These are phyloP conservation scores for Sarcomyxa edulis DNA, from an alignment of 768 basidiomycete genomes.

Conservation along the genomic window DNA sequence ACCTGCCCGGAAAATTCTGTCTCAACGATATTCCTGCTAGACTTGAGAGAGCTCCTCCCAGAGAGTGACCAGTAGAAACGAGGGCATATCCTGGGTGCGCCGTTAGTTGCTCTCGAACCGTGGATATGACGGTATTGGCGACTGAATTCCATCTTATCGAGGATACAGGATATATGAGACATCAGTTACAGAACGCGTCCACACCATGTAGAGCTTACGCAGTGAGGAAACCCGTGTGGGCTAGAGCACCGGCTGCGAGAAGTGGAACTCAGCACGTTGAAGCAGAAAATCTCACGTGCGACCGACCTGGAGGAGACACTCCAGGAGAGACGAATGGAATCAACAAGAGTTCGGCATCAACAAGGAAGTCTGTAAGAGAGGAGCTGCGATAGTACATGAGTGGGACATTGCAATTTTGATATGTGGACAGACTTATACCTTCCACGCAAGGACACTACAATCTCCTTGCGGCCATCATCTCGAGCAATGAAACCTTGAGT, in stretches of 20 bases:
- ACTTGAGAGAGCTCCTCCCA: slow-evolving; percentile 48
- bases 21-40: slow-evolving; percentile 41
- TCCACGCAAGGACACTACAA: slow-evolving; percentile 37
- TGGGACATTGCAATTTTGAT: not conserved
- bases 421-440: slow-evolving; percentile 21
- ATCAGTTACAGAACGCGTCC: not conserved
- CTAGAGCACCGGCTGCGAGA: slow-evolving; percentile 16
- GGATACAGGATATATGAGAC: not conserved
- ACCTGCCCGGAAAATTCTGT: slow-evolving; percentile 33
- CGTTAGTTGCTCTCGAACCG: slow-evolving; percentile 29
- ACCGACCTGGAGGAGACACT: slow-evolving; percentile 17
- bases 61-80: slow-evolving; percentile 47
- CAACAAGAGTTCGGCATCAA: slow-evolving; percentile 15
- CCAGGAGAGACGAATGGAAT: slow-evolving; percentile 18
- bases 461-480: slow-evolving; percentile 34
- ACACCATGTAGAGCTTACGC: slow-evolving; percentile 13
- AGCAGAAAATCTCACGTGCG: not conserved
- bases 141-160: slow-evolving; percentile 45
- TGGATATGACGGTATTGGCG: slow-evolving; percentile 29
- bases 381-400: slow-evolving; percentile 7
- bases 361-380: slow-evolving; percentile 13
- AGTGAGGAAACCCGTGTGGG: slow-evolving; percentile 33
- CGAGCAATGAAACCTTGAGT: slow-evolving; percentile 40
- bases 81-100: slow-evolving; percentile 32
- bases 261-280: not conserved